Evolutionary conservation across 495 filamentous ascomycete species (phyloP), one percentile per base, ranked within the genome.

Genomic region (Penicillium cataractarum): DNA sequence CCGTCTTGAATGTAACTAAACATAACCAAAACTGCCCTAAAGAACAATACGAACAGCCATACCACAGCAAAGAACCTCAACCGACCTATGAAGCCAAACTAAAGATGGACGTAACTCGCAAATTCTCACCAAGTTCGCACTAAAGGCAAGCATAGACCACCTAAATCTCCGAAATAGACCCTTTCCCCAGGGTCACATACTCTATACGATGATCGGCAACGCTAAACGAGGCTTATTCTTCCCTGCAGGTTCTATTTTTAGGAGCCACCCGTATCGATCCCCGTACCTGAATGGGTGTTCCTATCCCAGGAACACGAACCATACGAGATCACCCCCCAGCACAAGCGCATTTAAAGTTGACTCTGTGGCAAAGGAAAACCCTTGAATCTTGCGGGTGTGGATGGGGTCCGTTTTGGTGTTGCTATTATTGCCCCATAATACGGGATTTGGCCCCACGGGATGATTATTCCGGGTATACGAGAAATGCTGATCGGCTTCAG

Each of bases 241-340:
- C 29, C 51, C n/a, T 54, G 51, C 51, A 54, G 51, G 31, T 5
- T 46, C 51, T 54, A 54, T 54, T 54, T 54, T 54, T 54, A 54
- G 51, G 29, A 21, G 27, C 31, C 50, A 53, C 29, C 27, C 51
- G 51, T 54, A 54, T 29, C 51, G 29, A 35, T 4, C 42, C 51
- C 19, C 29, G 51, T 54, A 17, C 51, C 51, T 54, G 51, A 54
- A 54, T 54, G 35, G 35, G 35, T 17, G 7, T 15, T 35, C 29
- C 27, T 35, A 13, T 15, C 50, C 51, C 51, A 35, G 51, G 51
- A 54, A 54, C 51, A 54, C 51, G 51, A 54, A 54, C 27, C 24
- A 29, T 54, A 54, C 51, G 51, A 54, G 31, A 19, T 33, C 26
- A 50, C 0, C 24, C 0, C 24, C 13, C 24, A 54, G 51, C 27